Evolutionary conservation across 345 rosid genomes (phyloP).

Genomic region (Moricandia moricandioides): DNA sequence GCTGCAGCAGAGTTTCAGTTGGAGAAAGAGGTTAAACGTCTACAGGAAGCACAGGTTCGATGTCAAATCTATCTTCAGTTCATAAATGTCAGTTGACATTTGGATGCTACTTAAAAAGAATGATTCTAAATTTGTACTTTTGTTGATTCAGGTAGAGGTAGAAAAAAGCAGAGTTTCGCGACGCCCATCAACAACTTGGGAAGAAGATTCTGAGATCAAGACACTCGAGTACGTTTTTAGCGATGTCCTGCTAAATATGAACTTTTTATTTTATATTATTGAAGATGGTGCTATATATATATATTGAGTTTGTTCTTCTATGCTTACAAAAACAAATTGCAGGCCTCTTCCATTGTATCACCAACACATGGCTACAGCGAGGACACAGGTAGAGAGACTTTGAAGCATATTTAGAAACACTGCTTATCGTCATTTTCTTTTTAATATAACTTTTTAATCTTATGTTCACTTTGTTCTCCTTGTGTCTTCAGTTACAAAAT

Average conservation of each 20-base stretch:
- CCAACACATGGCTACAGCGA: constrained; percentile 66
- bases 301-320: constrained; percentile 49
- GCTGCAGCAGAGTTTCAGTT: constrained; percentile 98
- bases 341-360: constrained; percentile 90
- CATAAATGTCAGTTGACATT: constrained; percentile 11
- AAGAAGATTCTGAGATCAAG: constrained; percentile 91
- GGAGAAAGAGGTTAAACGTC: constrained; percentile 88
- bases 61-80: constrained; percentile 9
- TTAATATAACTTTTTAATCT: background rate
- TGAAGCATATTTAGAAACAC: background rate
- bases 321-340: constrained; percentile 33
- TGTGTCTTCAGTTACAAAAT: constrained; percentile 70
- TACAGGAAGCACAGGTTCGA: constrained; percentile 82
- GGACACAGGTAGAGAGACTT: constrained; percentile 58
- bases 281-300: constrained; percentile 51
- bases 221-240: constrained; percentile 71
- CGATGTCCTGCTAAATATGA: background rate
- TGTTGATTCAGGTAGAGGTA: constrained; percentile 62
- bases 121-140: constrained; percentile 1
- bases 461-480: constrained; percentile 17
- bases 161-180: constrained; percentile 82
- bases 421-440: background rate
- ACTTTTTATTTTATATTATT: background rate
- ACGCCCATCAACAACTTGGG: constrained; percentile 79
- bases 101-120: constrained; percentile 14